These are phyloP conservation scores for Glycyrrhiza uralensis DNA, from an alignment of 306 rosid genomes.

Conservation along the genomic window DNA sequence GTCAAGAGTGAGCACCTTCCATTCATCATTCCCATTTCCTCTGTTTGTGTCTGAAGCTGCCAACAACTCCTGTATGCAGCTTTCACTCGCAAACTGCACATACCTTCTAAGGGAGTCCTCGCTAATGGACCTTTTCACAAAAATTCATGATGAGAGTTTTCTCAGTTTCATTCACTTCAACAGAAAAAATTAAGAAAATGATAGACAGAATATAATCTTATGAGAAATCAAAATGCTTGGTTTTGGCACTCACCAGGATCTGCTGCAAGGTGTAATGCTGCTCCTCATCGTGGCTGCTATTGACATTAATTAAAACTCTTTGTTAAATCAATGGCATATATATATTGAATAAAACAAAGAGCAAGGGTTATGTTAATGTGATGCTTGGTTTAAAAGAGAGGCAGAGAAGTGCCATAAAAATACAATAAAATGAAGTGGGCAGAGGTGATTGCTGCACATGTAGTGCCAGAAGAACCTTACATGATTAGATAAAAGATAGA, in stretches of 20 bases:
- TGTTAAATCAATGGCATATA: neutral
- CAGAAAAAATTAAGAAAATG: too few species aligned
- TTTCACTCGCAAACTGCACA: conserved; percentile 77
- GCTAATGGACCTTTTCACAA: conserved; percentile 64
- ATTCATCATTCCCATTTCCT: conserved; percentile 44
- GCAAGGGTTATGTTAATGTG: neutral
- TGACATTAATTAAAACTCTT: conserved; percentile 8
- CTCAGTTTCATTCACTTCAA: neutral
- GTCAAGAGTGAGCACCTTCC: conserved; percentile 64
- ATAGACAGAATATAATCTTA: too few species aligned
- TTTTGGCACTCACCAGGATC: conserved; percentile 62
- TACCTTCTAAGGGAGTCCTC: conserved; percentile 79
- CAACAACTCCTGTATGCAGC: conserved; percentile 76
- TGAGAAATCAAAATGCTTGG: neutral
- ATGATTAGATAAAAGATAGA: conserved; percentile 66
- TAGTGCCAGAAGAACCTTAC: conserved; percentile 75
- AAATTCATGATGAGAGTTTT: neutral
- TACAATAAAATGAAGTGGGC: conserved; percentile 53
- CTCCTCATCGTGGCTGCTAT: conserved; percentile 47
- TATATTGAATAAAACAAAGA: neutral
- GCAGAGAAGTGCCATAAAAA: conserved; percentile 17
- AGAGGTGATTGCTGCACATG: conserved; percentile 71
- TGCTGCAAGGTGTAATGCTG: conserved; percentile 58
- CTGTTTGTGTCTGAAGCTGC: conserved; percentile 68
- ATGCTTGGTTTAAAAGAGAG: conserved; percentile 22